Evolutionary conservation across 2,329 filamentous ascomycete species (phyloP).

Genomic region (Penicillium expansum): DNA sequence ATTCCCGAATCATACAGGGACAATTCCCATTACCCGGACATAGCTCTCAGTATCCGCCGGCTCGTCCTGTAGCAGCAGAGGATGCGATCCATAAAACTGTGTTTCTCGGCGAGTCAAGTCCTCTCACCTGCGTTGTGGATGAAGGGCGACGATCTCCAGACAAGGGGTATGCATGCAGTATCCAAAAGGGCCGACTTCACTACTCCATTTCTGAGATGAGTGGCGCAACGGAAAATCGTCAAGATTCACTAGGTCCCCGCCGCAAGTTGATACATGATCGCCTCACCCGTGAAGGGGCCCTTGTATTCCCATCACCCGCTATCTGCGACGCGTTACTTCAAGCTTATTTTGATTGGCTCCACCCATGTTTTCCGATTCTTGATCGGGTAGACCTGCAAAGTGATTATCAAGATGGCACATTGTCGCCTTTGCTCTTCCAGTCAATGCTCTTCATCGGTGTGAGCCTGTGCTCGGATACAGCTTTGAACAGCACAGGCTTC

Average conservation of each 20-base stretch:
- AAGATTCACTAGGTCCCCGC: constrained; percentile 22
- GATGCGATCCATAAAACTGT: constrained; percentile 31
- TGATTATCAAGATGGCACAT: constrained; percentile 39
- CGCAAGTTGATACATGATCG: constrained; percentile 36
- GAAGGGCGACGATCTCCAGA: constrained; percentile 33
- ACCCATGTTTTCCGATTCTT: constrained; percentile 56
- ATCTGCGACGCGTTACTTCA: constrained; percentile 47
- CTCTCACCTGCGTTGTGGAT: constrained; percentile 51
- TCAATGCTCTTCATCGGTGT: constrained; percentile 55
- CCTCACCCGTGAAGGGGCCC: constrained; percentile 42
- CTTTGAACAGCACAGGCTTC: constrained; percentile 48
- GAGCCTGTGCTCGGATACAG: constrained; percentile 52
- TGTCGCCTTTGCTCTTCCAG: constrained; percentile 53
- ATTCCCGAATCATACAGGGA: neutral
- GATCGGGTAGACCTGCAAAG: constrained; percentile 47
- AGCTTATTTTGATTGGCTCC: constrained; percentile 58
- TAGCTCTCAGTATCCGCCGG: constrained; percentile 9
- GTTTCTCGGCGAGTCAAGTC: constrained; percentile 50
- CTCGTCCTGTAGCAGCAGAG: neutral
- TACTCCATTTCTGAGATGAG: constrained; percentile 35
- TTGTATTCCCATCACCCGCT: constrained; percentile 47
- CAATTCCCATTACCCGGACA: constrained; percentile 2
- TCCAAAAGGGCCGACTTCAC: constrained; percentile 38
- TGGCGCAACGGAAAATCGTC: constrained; percentile 13
- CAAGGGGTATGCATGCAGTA: constrained; percentile 30